These are phyloP conservation scores for Sporothrix curviconia DNA, from an alignment of 2,329 filamentous ascomycete species.

Conservation along the genomic window DNA sequence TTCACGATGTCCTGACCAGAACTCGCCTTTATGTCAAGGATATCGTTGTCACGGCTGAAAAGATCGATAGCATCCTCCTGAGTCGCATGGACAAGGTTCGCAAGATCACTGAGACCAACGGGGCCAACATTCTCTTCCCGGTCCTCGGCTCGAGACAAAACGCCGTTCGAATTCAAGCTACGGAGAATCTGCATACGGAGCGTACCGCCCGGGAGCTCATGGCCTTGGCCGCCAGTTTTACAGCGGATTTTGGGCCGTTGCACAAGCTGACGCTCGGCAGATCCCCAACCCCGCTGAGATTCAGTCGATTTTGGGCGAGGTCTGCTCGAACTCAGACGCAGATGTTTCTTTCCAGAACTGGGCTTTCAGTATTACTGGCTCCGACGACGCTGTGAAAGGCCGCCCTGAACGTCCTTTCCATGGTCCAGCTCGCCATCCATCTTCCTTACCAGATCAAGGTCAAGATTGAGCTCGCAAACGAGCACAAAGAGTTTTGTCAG, in stretches of 20 bases:
- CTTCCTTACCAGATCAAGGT: conserved; percentile 89
- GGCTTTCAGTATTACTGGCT: conserved; percentile 89
- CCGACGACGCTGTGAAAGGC: conserved; percentile 93
- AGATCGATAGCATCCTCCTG: conserved; percentile 90
- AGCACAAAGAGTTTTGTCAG: conserved; percentile 99
- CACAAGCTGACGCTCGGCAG: conserved; percentile 62
- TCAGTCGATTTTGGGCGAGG: conserved; percentile 85
- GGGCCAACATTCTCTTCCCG: conserved; percentile 89
- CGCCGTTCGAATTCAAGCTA: conserved; percentile 83
- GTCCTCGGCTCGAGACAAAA: conserved; percentile 78
- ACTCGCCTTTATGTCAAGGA: conserved; percentile 88
- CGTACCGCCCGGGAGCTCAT: conserved; percentile 93
- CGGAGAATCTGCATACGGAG: conserved; percentile 89
- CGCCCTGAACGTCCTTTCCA: conserved; percentile 88
- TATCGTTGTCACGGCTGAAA: conserved; percentile 79
- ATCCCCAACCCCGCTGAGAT: conserved; percentile 65
- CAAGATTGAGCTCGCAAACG: conserved; percentile 97
- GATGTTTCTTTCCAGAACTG: conserved; percentile 93
- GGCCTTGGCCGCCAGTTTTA: conserved; percentile 94
- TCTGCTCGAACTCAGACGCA: conserved; percentile 92
- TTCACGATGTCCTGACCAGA: conserved; percentile 75
- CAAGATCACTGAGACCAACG: conserved; percentile 95
- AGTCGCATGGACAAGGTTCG: conserved; percentile 91
- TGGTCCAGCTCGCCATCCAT: conserved; percentile 81
- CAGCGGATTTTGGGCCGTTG: conserved; percentile 91